Conservation (phyloP, 139 green algal species). For the Micromonas pusilla region DNA sequence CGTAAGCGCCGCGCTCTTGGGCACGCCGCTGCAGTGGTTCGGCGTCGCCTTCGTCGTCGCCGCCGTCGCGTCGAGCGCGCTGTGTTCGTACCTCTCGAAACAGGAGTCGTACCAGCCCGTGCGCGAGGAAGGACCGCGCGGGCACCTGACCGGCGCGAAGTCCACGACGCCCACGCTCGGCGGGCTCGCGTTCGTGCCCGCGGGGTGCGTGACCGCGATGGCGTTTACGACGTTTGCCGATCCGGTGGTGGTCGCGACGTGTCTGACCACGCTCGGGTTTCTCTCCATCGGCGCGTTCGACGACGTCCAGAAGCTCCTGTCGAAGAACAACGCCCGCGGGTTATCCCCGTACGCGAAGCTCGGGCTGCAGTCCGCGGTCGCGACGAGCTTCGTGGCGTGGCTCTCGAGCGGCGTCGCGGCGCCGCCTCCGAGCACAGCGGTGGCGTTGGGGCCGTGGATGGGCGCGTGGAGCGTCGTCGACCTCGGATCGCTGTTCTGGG, state of each 20-base stretch:
- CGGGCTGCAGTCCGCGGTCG: background rate
- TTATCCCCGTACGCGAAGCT: background rate
- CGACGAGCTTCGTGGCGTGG: background rate
- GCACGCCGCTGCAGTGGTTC: background rate
- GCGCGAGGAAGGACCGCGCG: too few relatives aligned
- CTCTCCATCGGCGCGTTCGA: background rate
- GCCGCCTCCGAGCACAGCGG: background rate
- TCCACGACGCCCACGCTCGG: too few relatives aligned
- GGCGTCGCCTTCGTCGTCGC: background rate
- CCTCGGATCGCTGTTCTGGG: constrained; percentile 26
- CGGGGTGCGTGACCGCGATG: too few relatives aligned
- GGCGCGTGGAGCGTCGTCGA: background rate
- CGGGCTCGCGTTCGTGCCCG: too few relatives aligned
- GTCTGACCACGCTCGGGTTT: background rate
- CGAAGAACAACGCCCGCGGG: background rate
- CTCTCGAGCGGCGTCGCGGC: background rate
- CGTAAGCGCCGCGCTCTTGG: background rate
- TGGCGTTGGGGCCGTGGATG: background rate
- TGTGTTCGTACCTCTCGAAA: too few relatives aligned
- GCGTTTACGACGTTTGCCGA: background rate
- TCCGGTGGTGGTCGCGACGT: background rate
- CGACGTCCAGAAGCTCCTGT: background rate
- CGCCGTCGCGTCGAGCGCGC: background rate
- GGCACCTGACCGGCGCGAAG: too few relatives aligned
- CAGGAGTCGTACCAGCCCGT: too few relatives aligned